Evolutionary conservation across 352 stramenopile species (phyloP).

Genomic region (Saprolegnia diclina): DNA sequence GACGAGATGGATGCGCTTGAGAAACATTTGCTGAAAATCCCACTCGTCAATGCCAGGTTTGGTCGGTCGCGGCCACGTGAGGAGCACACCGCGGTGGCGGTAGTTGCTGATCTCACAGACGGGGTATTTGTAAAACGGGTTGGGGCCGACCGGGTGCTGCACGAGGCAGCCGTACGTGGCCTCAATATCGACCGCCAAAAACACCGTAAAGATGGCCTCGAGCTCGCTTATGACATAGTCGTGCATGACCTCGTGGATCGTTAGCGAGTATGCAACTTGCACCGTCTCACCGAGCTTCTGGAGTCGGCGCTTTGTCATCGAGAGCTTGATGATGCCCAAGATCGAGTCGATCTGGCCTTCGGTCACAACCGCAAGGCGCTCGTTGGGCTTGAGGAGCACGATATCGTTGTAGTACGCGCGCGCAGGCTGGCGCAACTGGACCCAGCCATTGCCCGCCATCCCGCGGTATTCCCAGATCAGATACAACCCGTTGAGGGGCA

Average conservation of each 20-base stretch:
- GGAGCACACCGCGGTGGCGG: background rate
- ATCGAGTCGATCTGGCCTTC: constrained; percentile 6
- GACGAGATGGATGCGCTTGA: background rate
- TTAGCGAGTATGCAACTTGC: background rate
- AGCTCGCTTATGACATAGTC: background rate
- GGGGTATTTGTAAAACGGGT: background rate
- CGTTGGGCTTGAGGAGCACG: background rate
- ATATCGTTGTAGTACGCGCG: constrained; percentile 3
- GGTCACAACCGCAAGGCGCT: background rate
- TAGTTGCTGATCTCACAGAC: background rate
- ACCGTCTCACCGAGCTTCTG: background rate
- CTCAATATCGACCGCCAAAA: background rate
- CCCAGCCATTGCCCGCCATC: background rate
- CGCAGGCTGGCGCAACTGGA: background rate
- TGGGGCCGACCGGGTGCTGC: background rate
- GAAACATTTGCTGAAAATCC: constrained; percentile 6
- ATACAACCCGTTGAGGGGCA: background rate
- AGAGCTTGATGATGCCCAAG: background rate
- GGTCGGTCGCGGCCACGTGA: background rate
- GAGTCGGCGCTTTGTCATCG: background rate
- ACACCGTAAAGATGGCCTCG: background rate
- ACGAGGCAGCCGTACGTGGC: background rate
- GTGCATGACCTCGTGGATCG: constrained; percentile 1
- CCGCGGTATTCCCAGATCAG: background rate
- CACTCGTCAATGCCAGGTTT: background rate